phyloP scores from a whole-genome alignment of 192 early-diverging fungal genomes.

The Rhizophagus sp. region DNA sequence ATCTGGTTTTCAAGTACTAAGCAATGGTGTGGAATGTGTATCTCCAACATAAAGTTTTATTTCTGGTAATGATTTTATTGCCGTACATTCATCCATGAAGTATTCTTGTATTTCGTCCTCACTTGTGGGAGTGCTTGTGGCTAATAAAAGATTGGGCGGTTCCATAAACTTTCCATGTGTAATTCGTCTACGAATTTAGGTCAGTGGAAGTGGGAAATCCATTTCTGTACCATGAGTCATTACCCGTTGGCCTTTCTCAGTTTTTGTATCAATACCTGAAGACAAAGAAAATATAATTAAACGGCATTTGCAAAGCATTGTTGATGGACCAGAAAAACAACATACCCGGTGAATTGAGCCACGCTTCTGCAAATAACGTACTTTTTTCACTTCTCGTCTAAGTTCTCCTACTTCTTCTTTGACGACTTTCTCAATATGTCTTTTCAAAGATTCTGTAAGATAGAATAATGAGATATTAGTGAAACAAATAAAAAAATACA shows the following conservation, averaged over 20 bases:
- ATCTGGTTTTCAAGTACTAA: conserved; percentile 22
- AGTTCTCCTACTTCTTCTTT: too few species aligned
- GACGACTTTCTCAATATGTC: too few species aligned
- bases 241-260: conserved; percentile 12
- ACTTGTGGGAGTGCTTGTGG: not conserved
- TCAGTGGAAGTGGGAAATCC: not conserved
- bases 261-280: conserved; percentile 7
- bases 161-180: not conserved
- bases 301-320: too few species aligned
- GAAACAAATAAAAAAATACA: too few species aligned
- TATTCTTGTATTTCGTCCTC: conserved; percentile 18
- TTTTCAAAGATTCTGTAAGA: too few species aligned
- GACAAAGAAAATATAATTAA: not conserved
- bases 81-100: conserved; percentile 4
- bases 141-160: not conserved
- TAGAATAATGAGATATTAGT: too few species aligned
- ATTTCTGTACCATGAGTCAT: not conserved
- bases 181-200: not conserved
- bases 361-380: too few species aligned
- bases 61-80: not conserved
- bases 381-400: too few species aligned
- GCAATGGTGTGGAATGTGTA: not conserved
- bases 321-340: too few species aligned
- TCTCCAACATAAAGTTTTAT: conserved; percentile 9
- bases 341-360: too few species aligned